These are phyloP conservation scores for Entomortierella chlamydospora DNA, from an alignment of 192 early-diverging fungal species.

Conservation along the genomic window DNA sequence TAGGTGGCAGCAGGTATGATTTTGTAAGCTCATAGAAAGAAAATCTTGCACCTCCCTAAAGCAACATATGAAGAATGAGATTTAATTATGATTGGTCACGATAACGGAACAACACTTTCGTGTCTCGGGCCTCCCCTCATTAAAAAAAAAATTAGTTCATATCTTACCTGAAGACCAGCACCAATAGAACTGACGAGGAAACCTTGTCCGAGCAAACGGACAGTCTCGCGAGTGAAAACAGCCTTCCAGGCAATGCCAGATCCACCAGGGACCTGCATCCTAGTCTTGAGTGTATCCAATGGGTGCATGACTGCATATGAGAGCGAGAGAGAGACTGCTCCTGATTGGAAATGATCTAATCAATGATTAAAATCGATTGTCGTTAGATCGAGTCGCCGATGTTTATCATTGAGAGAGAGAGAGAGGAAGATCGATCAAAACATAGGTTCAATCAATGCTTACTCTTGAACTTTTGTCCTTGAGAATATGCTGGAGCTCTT, in stretches of 20 bases:
- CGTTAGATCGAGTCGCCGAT: background rate
- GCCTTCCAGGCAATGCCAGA: constrained; percentile 51
- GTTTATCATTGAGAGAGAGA: too few species aligned
- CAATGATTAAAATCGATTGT: constrained; percentile 1
- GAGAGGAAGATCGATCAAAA: background rate
- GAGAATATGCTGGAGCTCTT: constrained; percentile 34
- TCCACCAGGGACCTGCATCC: constrained; percentile 71
- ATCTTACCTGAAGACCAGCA: constrained; percentile 73
- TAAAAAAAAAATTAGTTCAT: too few species aligned
- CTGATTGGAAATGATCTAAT: constrained; percentile 72
- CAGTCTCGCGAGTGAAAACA: constrained; percentile 63
- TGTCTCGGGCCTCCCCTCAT: background rate
- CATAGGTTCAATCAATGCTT: background rate
- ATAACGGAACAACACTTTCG: background rate
- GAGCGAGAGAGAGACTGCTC: constrained; percentile 69
- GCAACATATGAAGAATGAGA: background rate
- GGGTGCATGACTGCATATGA: constrained; percentile 83
- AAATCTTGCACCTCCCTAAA: constrained; percentile 75
- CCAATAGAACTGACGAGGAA: constrained; percentile 76
- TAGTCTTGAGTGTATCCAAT: constrained; percentile 79
- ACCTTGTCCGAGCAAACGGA: constrained; percentile 66
- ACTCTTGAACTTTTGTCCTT: constrained; percentile 51
- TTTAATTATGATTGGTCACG: background rate
- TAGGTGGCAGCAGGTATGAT: constrained; percentile 58
- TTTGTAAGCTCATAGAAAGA: constrained; percentile 79